These are phyloP conservation scores for Paecilomyces variotii DNA, from an alignment of 2,329 filamentous ascomycete species.

Conservation along the genomic window DNA sequence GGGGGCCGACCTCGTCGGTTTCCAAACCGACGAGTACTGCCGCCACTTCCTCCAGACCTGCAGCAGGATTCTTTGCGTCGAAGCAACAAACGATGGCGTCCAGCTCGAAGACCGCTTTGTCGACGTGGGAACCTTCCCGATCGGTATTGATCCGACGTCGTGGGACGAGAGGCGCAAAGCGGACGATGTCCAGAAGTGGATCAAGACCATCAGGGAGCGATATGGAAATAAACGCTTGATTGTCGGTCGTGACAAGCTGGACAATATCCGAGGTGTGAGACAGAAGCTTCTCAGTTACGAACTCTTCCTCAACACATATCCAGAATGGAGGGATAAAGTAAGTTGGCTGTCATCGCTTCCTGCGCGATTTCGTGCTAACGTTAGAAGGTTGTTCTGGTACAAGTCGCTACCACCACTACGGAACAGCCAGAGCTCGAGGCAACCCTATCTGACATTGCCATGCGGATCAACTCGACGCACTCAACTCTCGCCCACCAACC, in stretches of 20 bases:
- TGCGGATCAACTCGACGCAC: constrained; percentile 84
- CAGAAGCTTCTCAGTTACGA: constrained; percentile 92
- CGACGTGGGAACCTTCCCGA: constrained; percentile 75
- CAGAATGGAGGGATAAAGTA: constrained; percentile 71
- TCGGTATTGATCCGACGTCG: constrained; percentile 80
- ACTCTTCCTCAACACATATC: constrained; percentile 87
- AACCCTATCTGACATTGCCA: constrained; percentile 87
- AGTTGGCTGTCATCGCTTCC: constrained; percentile 6
- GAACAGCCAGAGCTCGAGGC: constrained; percentile 83
- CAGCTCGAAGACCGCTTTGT: constrained; percentile 91
- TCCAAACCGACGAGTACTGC: constrained; percentile 88
- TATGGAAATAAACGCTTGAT: constrained; percentile 87
- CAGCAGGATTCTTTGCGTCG: constrained; percentile 81
- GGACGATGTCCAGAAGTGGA: constrained; percentile 67
- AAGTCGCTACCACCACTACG: constrained; percentile 84
- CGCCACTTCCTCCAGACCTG: constrained; percentile 94
- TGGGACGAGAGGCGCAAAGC: constrained; percentile 64
- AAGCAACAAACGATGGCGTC: constrained; percentile 79
- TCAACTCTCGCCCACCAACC: constrained; percentile 88
- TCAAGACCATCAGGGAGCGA: constrained; percentile 69
- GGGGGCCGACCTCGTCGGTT: constrained; percentile 84
- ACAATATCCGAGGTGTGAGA: constrained; percentile 82
- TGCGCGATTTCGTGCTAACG: constrained; percentile 2
- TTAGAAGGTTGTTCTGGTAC: constrained; percentile 74
- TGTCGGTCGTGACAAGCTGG: constrained; percentile 88